Evolutionary conservation across 768 basidiomycete genomes (phyloP), one percentile per base, ranked within the genome.

Genomic region (Lentinula lateritia): DNA sequence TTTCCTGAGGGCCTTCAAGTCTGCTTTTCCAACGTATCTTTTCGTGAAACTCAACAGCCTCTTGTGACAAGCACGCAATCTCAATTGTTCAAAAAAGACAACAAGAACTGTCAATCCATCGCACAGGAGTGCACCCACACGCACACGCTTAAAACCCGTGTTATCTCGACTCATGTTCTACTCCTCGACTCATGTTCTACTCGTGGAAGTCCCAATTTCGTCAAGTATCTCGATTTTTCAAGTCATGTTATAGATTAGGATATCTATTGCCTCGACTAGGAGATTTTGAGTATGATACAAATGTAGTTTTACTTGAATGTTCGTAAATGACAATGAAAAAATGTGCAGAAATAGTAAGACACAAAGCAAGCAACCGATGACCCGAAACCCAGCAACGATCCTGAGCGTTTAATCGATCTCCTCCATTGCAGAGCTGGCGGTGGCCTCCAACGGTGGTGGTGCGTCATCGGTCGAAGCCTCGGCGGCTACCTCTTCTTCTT

Each of bases 401-500:
- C 50, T 5, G 32, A 10, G 9, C n/a, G 15, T 76, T 72, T 87
- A 93, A 71, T 93, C 91, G 65, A 98, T 96, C 81, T 98, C 95
- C 83, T 98, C 96, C 95, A 98, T 97, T 57, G 89, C 89, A 13
- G 92, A 92, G 28, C 88, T 83, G 48, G 89, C 80, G 35, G 86
- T 83, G 16, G 75, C 79, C 69, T 88, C 89, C 58, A 75, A 67
- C 62, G 82, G 75, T 34, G 82, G 81, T 2, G 87, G 79, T 0
- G 77, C 73, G 32, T 77, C 79, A 43, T 42, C 28, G 4, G n/a
- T 34, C 50, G 78, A 70, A n/a, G 79, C 77, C 7, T 76, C 67
- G 4, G 78, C 72, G 20, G 76, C 67, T 52, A 79, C 78, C 66
- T 85, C 82, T 66, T 86, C 83, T 35, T 90, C 89, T 45, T 93